Evolutionary conservation across 148 eudicot genomes (phyloP).

Genomic region (Rhododendron ovatum): DNA sequence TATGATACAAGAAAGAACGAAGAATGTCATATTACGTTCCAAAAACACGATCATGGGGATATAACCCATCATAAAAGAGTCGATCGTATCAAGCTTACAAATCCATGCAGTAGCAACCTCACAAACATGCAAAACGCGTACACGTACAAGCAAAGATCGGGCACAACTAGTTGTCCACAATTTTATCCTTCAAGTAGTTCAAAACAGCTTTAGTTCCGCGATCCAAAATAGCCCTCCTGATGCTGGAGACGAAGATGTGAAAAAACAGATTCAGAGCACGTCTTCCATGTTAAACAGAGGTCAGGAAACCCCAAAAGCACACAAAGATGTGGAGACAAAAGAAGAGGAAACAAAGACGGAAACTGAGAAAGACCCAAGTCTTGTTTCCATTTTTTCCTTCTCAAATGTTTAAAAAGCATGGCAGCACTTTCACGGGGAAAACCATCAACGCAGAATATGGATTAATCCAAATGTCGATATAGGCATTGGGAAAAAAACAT

Average conservation of each 20-base stretch:
- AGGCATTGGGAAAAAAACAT: neutral
- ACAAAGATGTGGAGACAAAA: neutral
- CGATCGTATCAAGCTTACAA: neutral
- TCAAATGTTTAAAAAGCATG: neutral
- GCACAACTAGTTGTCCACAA: slow-evolving; percentile 20
- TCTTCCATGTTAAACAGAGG: neutral
- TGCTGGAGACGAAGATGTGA: slow-evolving; percentile 42
- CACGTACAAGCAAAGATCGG: neutral
- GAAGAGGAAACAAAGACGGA: neutral
- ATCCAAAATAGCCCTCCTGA: slow-evolving; percentile 85
- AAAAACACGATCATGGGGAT: neutral
- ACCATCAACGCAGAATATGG: neutral
- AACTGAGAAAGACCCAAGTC: neutral
- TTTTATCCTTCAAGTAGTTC: slow-evolving; percentile 71
- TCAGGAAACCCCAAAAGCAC: neutral
- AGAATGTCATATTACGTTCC: neutral
- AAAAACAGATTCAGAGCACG: neutral
- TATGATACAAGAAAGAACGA: neutral
- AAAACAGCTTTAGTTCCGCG: slow-evolving; percentile 88
- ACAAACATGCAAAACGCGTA: no score
- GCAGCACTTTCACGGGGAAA: neutral
- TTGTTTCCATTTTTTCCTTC: neutral
- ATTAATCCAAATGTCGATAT: neutral
- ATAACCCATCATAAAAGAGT: neutral
- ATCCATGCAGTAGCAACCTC: neutral